Base-by-base conservation (phyloP, 176 grass and related monocot species). In the Oryza punctata region DNA sequence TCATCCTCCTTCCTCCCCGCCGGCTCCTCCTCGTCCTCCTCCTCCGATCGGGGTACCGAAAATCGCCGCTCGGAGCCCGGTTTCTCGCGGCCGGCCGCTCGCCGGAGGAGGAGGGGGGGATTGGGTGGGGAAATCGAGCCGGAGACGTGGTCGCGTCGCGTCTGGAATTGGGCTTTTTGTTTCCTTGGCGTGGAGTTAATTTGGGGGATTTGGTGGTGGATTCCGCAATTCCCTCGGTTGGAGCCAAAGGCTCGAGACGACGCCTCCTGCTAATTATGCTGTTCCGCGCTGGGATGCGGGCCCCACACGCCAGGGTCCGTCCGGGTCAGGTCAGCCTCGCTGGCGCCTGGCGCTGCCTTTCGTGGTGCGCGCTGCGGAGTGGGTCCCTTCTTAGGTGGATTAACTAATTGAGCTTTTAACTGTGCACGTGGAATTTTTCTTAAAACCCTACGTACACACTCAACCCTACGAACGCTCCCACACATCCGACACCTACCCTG, bases 1-100 rank as follows among this genome's bases (percentile, higher is more conserved):
- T 98, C 95, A 98, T 98, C 90, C 44, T 76, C 50, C 4, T 3
- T 5, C 10, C 38, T 72, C 45, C 47, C 13, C 44, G 11, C 47
- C 47, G 47, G 28, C 33, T 35, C 33, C 14, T 1, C 37, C 7
- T 8, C 32, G 32, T n/a, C 7, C 47, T 50, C 19, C 52, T 21
- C 52, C 19, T 13, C 25, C 41, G 63, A 30, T 19, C 29, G 44
- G 57, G 4, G n/a, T 1, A 23, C 2, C 21, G 9, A 61, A 24
- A 61, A 3, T 11, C 57, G 21, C 57, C 0, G 16, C 54, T 2
- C 54, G 52, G 52, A 21, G 52, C 19, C 19, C 52, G 37, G 37
- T 38, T 6, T 8, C 7, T 38, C 37, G 37, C 37, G 37, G 52
- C 52, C 52, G 52, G 47, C 13, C 73, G 12, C 23, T 19, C 63